phyloP scores from a whole-genome alignment of 257 asterid species.

The Solanum lignicaule region DNA sequence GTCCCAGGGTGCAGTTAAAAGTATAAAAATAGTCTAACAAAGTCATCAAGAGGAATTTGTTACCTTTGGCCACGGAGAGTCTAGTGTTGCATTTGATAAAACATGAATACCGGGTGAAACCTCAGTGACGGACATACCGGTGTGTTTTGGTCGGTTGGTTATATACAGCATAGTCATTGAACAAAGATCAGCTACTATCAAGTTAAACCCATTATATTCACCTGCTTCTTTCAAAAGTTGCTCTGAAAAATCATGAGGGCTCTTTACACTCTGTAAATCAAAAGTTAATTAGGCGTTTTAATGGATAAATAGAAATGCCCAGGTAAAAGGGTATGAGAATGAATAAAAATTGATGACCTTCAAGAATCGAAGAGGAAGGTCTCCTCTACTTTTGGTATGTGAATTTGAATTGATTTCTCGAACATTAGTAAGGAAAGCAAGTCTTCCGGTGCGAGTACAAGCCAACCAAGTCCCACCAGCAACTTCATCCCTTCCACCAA shows the following conservation, averaged over 20 bases:
- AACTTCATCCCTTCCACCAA: slow-evolving; percentile 65
- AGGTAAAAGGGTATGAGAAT: background rate
- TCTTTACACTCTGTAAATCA: slow-evolving; percentile 36
- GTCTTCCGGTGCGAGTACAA: slow-evolving; percentile 36
- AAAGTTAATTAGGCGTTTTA: background rate
- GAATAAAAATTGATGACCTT: slow-evolving; percentile 9
- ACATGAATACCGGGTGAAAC: slow-evolving; percentile 88
- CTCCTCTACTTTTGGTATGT: slow-evolving; percentile 43
- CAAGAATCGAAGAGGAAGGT: slow-evolving; percentile 73
- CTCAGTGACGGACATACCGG: slow-evolving; percentile 18
- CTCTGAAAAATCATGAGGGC: slow-evolving; percentile 55
- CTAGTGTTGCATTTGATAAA: slow-evolving; percentile 64
- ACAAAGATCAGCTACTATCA: slow-evolving; percentile 58
- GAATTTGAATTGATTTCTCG: slow-evolving; percentile 35
- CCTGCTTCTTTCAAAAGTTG: slow-evolving; percentile 43
- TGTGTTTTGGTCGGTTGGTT: slow-evolving; percentile 55
- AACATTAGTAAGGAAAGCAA: slow-evolving; percentile 72
- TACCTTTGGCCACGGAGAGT: slow-evolving; percentile 91
- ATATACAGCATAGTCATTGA: slow-evolving; percentile 67
- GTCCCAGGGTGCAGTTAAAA: background rate
- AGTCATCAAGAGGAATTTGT: background rate
- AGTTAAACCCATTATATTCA: slow-evolving; percentile 57
- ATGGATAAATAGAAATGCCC: background rate
- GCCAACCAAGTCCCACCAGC: slow-evolving; percentile 93
- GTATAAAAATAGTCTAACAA: background rate